A percentile compares a stretch with the other conserved stretches of the same genome.
phyloP scores from a whole-genome alignment of 495 filamentous ascomycete genomes.

The Xylaria longipes region DNA sequence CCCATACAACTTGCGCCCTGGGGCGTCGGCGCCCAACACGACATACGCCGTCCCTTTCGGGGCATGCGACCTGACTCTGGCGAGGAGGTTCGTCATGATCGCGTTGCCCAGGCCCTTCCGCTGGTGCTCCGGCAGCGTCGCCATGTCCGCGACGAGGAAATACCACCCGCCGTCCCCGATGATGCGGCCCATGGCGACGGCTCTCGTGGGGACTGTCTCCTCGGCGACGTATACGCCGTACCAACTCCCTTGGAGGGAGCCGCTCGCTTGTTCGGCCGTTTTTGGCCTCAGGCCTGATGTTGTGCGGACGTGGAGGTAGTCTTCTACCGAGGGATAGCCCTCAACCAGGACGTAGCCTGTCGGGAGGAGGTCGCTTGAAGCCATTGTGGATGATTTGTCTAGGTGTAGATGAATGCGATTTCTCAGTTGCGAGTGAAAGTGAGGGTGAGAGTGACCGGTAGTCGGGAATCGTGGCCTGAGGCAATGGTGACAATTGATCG shows the following conservation, averaged over 20 bases:
- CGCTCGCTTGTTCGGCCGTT: conserved; percentile 45
- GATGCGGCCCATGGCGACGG: conserved; percentile 59
- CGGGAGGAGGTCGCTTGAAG: conserved; percentile 39
- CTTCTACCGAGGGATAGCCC: conserved; percentile 46
- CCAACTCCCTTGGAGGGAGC: conserved; percentile 47
- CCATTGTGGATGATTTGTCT: conserved; percentile 1
- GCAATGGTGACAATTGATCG: background rate
- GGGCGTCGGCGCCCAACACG: conserved; percentile 52
- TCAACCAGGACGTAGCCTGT: conserved; percentile 41
- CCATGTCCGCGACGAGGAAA: conserved; percentile 61
- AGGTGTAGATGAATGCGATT: background rate
- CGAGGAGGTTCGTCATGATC: conserved; percentile 52
- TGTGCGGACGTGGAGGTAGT: conserved; percentile 49
- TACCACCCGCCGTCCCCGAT: conserved; percentile 62
- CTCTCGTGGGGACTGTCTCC: conserved; percentile 31
- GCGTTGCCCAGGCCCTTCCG: conserved; percentile 56
- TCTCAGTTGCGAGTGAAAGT: no score
- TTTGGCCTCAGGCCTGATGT: conserved; percentile 42
- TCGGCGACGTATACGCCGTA: conserved; percentile 50
- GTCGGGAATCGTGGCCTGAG: background rate
- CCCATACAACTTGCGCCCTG: conserved; percentile 53
- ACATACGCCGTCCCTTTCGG: conserved; percentile 52
- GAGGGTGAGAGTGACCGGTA: background rate
- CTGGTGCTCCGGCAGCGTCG: conserved; percentile 55
- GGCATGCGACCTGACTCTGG: conserved; percentile 46